Conservation (phyloP, 805 yeast genomes). For the Candida pseudofarinosa region DNA sequence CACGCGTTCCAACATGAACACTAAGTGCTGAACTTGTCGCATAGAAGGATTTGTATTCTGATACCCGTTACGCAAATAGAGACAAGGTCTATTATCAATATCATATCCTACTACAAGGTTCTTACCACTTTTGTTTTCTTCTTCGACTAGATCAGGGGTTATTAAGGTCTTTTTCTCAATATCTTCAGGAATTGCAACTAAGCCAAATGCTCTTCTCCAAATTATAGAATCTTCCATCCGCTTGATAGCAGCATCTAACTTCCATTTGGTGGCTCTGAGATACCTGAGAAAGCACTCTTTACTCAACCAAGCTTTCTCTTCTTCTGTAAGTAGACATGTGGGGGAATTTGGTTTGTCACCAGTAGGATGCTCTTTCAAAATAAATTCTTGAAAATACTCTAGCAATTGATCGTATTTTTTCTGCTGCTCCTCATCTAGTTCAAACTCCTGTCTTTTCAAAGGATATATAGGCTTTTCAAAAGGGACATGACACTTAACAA, state of each 20-base stretch:
- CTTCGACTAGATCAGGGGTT: constrained; percentile 40
- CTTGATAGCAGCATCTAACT: constrained; percentile 38
- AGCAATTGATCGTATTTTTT: constrained; percentile 27
- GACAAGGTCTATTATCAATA: constrained; percentile 48
- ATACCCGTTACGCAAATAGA: constrained; percentile 49
- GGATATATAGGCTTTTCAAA: constrained; percentile 37
- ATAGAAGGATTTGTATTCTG: constrained; percentile 52
- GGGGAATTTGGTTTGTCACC: constrained; percentile 21
- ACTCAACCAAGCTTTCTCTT: constrained; percentile 44
- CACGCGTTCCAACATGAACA: constrained; percentile 53
- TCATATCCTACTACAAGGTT: constrained; percentile 53
- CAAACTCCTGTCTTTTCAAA: constrained; percentile 24
- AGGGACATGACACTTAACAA: constrained; percentile 34
- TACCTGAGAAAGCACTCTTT: constrained; percentile 51
- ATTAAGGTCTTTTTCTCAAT: constrained; percentile 26
- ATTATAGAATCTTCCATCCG: constrained; percentile 44
- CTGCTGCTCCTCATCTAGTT: constrained; percentile 27
- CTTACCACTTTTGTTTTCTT: constrained; percentile 52
- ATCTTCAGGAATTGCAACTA: constrained; percentile 25
- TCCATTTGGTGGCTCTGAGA: constrained; percentile 52
- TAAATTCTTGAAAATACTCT: constrained; percentile 24
- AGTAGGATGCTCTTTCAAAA: constrained; percentile 25
- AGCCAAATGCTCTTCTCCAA: constrained; percentile 56
- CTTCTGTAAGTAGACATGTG: constrained; percentile 22
- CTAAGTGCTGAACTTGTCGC: constrained; percentile 53